Conservation (phyloP, 2,329 filamentous ascomycete species). For the Orbilia brochopaga region DNA sequence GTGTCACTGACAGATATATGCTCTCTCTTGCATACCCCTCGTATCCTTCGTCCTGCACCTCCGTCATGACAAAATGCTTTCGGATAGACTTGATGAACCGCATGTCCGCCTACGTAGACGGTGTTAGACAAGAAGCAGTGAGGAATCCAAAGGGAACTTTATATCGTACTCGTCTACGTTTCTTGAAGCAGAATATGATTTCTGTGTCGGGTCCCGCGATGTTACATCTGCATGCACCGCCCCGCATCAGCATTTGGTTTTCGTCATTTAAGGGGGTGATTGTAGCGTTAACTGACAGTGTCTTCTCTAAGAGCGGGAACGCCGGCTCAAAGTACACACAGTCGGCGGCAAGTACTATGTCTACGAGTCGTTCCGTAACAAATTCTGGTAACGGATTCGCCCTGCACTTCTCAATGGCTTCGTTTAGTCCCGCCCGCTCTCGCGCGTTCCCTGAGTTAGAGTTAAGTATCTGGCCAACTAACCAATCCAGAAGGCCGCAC, state of each 20-base stretch:
- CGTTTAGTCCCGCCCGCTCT: background rate
- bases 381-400: constrained; percentile 66
- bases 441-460: constrained; percentile 55
- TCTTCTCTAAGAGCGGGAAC: constrained; percentile 83
- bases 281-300: constrained; percentile 65
- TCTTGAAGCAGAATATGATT: constrained; percentile 91
- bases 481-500: constrained; percentile 82
- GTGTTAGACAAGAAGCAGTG: constrained; percentile 9
- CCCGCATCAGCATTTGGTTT: constrained; percentile 66
- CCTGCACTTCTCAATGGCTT: constrained; percentile 59
- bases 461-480: constrained; percentile 22
- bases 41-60: constrained; percentile 62
- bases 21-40: constrained; percentile 61
- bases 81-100: constrained; percentile 63
- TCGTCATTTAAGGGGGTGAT: constrained; percentile 58
- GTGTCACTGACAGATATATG: constrained; percentile 61
- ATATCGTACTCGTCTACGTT: constrained; percentile 70
- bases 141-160: background rate
- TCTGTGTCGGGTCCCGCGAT: constrained; percentile 60
- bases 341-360: constrained; percentile 89
- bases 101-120: constrained; percentile 60
- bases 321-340: constrained; percentile 97
- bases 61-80: constrained; percentile 62
- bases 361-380: constrained; percentile 67
- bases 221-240: constrained; percentile 48